These are phyloP conservation scores for Kodamaea laetipori DNA, from an alignment of 805 yeast species.

Conservation along the genomic window DNA sequence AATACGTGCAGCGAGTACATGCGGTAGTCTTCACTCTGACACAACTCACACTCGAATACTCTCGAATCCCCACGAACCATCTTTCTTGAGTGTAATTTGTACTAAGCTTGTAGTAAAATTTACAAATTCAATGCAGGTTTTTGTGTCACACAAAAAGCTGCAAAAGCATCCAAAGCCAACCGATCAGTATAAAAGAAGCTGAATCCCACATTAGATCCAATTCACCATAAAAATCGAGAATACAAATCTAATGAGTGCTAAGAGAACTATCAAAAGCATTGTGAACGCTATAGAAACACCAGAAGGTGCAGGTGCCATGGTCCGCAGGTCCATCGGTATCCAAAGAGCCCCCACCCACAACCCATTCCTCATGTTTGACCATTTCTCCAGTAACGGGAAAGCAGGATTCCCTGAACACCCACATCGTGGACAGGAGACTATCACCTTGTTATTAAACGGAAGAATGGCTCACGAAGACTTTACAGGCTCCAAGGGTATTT, in stretches of 20 bases:
- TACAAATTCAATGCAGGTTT: too few species aligned
- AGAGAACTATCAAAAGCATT: conserved; percentile 37
- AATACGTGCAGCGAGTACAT: too few species aligned
- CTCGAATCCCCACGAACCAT: too few species aligned
- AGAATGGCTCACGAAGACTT: conserved; percentile 82
- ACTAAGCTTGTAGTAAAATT: too few species aligned
- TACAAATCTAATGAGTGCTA: neutral
- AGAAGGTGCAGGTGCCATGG: conserved; percentile 87
- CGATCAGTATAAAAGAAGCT: too few species aligned
- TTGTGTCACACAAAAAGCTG: too few species aligned
- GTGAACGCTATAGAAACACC: conserved; percentile 64
- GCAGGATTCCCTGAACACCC: conserved; percentile 86
- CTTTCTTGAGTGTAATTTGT: too few species aligned
- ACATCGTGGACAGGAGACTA: conserved; percentile 82
- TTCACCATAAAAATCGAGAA: too few species aligned
- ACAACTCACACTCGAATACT: too few species aligned
- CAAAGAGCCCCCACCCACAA: conserved; percentile 68
- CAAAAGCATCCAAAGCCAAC: too few species aligned
- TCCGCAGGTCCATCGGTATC: conserved; percentile 79
- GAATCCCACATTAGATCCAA: too few species aligned
- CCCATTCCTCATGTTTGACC: conserved; percentile 83
- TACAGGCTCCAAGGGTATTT: conserved; percentile 75
- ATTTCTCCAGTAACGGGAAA: conserved; percentile 63
- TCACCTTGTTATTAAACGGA: conserved; percentile 66
- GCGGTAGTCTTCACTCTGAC: too few species aligned